A percentile compares a stretch with the other conserved stretches of the same genome.
Evolutionary conservation across 345 rosid species (phyloP).

Genomic region (Anastatica hierochuntica): DNA sequence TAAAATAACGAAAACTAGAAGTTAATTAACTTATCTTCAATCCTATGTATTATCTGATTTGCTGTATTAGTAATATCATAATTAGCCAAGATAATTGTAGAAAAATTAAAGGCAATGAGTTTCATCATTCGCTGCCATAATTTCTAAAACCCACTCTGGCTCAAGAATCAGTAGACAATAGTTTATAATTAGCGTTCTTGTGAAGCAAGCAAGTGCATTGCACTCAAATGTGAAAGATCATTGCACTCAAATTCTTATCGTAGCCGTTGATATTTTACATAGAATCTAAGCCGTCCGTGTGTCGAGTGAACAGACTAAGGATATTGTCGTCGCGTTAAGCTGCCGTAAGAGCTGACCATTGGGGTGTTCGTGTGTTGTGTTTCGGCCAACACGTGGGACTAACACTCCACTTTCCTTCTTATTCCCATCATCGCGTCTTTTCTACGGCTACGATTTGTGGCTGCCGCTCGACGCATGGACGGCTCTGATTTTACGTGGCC

Average conservation of each 20-base stretch:
- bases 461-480: conserved; percentile 4
- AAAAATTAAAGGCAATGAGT: neutral
- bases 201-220: conserved; percentile 20
- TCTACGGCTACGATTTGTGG: conserved; percentile 15
- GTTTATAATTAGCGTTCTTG: conserved; percentile 16
- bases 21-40: no score
- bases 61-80: no score
- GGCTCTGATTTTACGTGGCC: conserved; percentile 8
- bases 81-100: no score
- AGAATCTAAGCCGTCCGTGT: conserved; percentile 15
- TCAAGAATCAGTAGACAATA: conserved; percentile 17
- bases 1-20: no score
- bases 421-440: conserved; percentile 23
- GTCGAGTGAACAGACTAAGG: conserved; percentile 12
- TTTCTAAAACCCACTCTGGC: conserved; percentile 20
- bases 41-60: no score
- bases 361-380: conserved; percentile 19
- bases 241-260: conserved; percentile 10
- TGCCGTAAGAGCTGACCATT: conserved; percentile 31
- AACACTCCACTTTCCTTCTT: conserved; percentile 20
- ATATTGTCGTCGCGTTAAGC: conserved; percentile 28
- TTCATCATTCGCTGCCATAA: conserved; percentile 15
- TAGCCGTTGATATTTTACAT: conserved; percentile 1
- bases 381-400: conserved; percentile 26
- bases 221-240: conserved; percentile 18